Conservation (phyloP, 371 early-diverging fungal species). For the Mortierella sp. region DNA sequence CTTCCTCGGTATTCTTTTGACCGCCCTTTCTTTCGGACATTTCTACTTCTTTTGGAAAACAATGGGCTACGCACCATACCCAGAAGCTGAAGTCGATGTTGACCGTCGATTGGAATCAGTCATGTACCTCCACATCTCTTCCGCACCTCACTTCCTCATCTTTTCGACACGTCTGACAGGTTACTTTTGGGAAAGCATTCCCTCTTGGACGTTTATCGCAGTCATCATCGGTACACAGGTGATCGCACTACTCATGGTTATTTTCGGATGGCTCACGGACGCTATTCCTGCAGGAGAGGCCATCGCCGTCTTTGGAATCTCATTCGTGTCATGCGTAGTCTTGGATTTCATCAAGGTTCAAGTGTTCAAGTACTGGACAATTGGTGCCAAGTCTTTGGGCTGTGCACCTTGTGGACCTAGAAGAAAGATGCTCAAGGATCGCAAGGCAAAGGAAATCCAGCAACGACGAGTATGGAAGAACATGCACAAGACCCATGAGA, state of each 20-base stretch:
- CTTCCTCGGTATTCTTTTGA: conserved; percentile 79
- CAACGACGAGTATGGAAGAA: conserved; percentile 46
- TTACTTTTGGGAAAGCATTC: conserved; percentile 87
- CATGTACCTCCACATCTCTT: conserved; percentile 93
- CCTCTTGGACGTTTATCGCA: conserved; percentile 73
- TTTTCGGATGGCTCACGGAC: conserved; percentile 78
- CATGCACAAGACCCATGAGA: conserved; percentile 17
- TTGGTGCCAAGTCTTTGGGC: conserved; percentile 17
- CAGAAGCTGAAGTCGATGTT: conserved; percentile 21
- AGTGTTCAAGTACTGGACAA: conserved; percentile 80
- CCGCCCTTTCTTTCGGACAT: conserved; percentile 84
- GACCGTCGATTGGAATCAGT: conserved; percentile 74
- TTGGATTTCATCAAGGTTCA: conserved; percentile 90
- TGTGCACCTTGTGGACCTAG: conserved; percentile 45
- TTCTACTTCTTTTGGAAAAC: conserved; percentile 79
- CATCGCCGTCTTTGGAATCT: conserved; percentile 71
- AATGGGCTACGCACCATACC: conserved; percentile 42
- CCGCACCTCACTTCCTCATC: conserved; percentile 93
- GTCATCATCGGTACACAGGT: conserved; percentile 93
- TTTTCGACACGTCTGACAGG: conserved; percentile 91
- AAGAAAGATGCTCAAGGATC: conserved; percentile 25
- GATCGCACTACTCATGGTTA: conserved; percentile 88
- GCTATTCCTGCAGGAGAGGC: conserved; percentile 70
- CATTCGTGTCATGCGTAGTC: conserved; percentile 80
- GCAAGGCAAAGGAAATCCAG: conserved; percentile 12